These are phyloP conservation scores for Hypomyces rosellus DNA, from an alignment of 2,329 filamentous ascomycete genomes.

Conservation along the genomic window DNA sequence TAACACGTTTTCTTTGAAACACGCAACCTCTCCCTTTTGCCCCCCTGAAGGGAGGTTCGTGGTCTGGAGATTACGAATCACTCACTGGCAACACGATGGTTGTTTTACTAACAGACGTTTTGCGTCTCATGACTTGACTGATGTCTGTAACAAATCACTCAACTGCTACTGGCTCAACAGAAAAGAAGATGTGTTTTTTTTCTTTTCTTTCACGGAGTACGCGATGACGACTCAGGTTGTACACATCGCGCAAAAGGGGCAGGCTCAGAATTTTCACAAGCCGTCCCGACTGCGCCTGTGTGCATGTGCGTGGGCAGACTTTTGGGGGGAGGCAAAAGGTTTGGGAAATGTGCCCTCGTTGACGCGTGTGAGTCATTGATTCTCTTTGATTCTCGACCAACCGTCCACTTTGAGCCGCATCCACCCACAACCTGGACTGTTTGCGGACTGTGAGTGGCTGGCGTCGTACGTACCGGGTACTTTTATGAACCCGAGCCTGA, in stretches of 20 bases:
- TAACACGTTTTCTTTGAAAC: conserved; percentile 10
- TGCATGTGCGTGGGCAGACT: conserved; percentile 4
- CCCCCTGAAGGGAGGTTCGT: not conserved
- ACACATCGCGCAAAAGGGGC: conserved; percentile 8
- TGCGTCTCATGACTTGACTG: not conserved
- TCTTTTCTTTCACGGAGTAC: not conserved
- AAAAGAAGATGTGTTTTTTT: not conserved
- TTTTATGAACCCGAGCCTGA: no score
- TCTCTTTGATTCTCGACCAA: conserved; percentile 14
- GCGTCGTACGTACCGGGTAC: conserved; percentile 18
- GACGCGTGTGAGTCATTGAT: conserved; percentile 23
- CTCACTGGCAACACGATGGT: not conserved
- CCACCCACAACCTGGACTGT: conserved; percentile 22
- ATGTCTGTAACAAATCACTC: no score
- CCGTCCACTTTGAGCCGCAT: conserved; percentile 18
- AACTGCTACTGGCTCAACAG: no score
- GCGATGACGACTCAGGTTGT: conserved; percentile 10
- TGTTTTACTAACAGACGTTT: no score
- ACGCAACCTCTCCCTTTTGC: conserved; percentile 4
- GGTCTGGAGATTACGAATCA: not conserved
- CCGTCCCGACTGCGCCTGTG: not conserved
- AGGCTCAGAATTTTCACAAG: conserved; percentile 13
- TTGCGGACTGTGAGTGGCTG: conserved; percentile 29
- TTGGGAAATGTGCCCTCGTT: conserved; percentile 7
- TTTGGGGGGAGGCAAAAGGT: conserved; percentile 9